Percentiles rank a stretch among this genome's conserved stretches.
Evolutionary conservation across 805 yeast species (phyloP).

Genomic region (Yarrowia bubula): DNA sequence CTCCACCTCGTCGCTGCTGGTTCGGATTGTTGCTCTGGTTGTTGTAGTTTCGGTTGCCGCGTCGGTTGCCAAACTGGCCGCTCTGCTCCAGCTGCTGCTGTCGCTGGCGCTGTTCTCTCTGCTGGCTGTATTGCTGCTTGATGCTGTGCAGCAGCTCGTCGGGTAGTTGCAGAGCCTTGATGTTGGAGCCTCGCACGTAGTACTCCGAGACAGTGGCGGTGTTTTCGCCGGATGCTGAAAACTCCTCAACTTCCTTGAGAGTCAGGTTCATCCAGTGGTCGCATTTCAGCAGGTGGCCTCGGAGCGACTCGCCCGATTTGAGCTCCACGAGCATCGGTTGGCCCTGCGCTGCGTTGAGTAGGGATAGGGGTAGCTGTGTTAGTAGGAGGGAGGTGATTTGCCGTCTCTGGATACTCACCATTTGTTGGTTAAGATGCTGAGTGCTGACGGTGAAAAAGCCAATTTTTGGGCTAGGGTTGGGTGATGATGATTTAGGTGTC

Average conservation of each 20-base stretch:
- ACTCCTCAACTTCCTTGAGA: constrained; percentile 66
- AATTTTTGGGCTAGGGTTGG: constrained; percentile 19
- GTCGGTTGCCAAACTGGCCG: constrained; percentile 29
- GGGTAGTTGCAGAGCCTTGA: constrained; percentile 45
- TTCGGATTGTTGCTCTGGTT: constrained; percentile 28
- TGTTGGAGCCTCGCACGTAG: constrained; percentile 67
- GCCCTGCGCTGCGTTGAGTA: constrained; percentile 86
- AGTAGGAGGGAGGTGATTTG: not conserved
- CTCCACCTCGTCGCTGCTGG: constrained; percentile 27
- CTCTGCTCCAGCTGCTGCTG: constrained; percentile 28
- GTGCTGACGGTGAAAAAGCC: constrained; percentile 24
- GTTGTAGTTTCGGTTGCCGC: constrained; percentile 29
- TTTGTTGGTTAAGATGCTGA: not conserved
- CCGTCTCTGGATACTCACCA: constrained; percentile 7
- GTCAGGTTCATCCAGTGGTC: constrained; percentile 97
- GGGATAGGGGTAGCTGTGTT: constrained; percentile 78
- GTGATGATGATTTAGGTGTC: constrained; percentile 20
- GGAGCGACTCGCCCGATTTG: constrained; percentile 84
- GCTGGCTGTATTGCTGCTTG: constrained; percentile 36
- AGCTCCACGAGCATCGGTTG: constrained; percentile 85
- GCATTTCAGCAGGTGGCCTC: constrained; percentile 79
- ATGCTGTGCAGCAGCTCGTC: constrained; percentile 41
- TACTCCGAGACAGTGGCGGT: constrained; percentile 66
- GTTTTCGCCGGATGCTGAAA: constrained; percentile 49
- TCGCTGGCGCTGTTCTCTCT: constrained; percentile 30